Evolutionary conservation across 306 rosid genomes (phyloP), one percentile per base, ranked within the genome.

Genomic region (Cucumis hystrix): DNA sequence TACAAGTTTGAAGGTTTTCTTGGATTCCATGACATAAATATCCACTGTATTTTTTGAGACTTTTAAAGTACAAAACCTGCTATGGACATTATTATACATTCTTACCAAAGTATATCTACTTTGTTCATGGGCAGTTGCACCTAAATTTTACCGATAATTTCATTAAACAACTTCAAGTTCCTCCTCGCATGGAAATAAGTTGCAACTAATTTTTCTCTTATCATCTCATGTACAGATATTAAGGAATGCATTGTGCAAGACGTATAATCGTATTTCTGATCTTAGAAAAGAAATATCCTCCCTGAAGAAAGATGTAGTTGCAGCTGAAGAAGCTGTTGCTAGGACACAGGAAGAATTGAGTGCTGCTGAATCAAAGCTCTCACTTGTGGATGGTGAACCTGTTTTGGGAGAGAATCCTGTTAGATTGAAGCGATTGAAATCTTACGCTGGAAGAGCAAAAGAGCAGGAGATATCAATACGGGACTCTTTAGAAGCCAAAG

Each of bases 321-420:
- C 87, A 56, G 96, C 93, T 66, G 98, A 90, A 90, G 88, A 81
- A 78, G 87, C 87, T 85, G 91, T 89, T 64, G 86, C 82, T 65
- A 86, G 75, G 79, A 91, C 91, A 37, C 83, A 85, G 80, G 81
- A 84, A 23, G 97, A 96, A 81, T 80, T 89, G 81, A 93, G 84
- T 7, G 83, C 83, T 60, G 93, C 98, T 11, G 98, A 92, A 88
- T 89, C 93, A 52, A 91, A 87, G 86, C 97, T 96, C 25, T 54
- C 96, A 71, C 87, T 96, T 23, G 93, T 91, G 79, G 99, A 96
- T 79, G 91, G 97, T 60, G 99, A 96, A 80, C 98, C 99, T 78
- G 96, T 96, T 85, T 79, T 91, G 79, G 99, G 99, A 25, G 99
- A 96, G 57, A 96, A 89, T 80, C 99, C 98, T 30, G 83, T 61